Evolutionary conservation across 108 stramenopile genomes (phyloP).

Genomic region (Skeletonema grethae): DNA sequence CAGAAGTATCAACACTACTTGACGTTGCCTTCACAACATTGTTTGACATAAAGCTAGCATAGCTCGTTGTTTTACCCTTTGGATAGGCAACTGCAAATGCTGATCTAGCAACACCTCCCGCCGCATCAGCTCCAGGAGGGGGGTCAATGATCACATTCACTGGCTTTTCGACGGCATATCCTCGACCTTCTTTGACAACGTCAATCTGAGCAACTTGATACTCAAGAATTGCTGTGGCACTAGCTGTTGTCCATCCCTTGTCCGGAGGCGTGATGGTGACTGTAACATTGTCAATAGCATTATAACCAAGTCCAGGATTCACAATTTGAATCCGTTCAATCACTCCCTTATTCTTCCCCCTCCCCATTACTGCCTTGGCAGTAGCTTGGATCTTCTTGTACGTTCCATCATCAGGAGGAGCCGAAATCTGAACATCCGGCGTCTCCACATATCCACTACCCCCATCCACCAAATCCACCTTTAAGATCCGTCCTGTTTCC

Average conservation of each 20-base stretch:
- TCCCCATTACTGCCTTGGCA: slow-evolving; percentile 65
- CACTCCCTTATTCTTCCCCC: slow-evolving; percentile 68
- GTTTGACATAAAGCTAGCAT: slow-evolving; percentile 23
- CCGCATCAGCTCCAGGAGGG: slow-evolving; percentile 60
- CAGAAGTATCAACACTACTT: slow-evolving; percentile 26
- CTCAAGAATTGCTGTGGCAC: slow-evolving; percentile 71
- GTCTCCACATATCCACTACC: slow-evolving; percentile 70
- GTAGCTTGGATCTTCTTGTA: slow-evolving; percentile 41
- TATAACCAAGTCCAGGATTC: slow-evolving; percentile 73
- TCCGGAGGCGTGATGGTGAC: slow-evolving; percentile 63
- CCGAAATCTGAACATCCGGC: slow-evolving; percentile 62
- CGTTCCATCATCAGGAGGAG: slow-evolving; percentile 25
- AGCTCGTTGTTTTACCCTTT: slow-evolving; percentile 36
- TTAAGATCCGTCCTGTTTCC: slow-evolving; percentile 67
- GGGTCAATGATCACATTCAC: slow-evolving; percentile 68
- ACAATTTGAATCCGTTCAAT: slow-evolving; percentile 63
- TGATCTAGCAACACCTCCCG: slow-evolving; percentile 12
- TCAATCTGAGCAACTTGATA: slow-evolving; percentile 68
- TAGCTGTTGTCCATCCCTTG: slow-evolving; percentile 56
- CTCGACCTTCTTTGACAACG: slow-evolving; percentile 66
- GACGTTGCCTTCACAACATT: slow-evolving; percentile 19
- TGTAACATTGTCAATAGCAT: slow-evolving; percentile 44
- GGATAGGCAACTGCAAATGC: slow-evolving; percentile 42
- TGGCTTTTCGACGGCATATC: slow-evolving; percentile 82
- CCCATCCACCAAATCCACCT: slow-evolving; percentile 64